A percentile compares a stretch with the other conserved stretches of the same genome.
These are phyloP conservation scores for Mucor velutinosus DNA, from an alignment of 371 early-diverging fungal genomes.

Conservation along the genomic window DNA sequence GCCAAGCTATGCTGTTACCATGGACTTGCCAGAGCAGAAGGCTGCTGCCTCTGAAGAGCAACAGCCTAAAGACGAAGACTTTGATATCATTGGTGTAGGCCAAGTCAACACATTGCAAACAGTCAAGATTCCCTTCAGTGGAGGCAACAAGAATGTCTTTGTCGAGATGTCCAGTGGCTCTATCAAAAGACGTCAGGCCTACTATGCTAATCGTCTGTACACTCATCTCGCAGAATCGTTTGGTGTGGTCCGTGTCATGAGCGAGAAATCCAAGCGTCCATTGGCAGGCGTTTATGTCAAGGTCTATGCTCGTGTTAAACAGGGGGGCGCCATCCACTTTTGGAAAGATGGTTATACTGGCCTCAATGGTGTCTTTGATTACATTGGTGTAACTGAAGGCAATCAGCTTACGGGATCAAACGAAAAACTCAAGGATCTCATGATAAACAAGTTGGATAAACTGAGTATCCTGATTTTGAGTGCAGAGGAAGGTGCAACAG, in stretches of 20 bases:
- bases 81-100: constrained; percentile 40
- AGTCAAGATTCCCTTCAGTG: constrained; percentile 8
- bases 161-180: constrained; percentile 31
- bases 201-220: constrained; percentile 47
- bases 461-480: constrained; percentile 38
- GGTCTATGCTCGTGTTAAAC: constrained; percentile 55
- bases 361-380: constrained; percentile 62
- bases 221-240: constrained; percentile 49
- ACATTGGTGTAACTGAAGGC: constrained; percentile 54
- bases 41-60: neutral
- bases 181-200: constrained; percentile 38
- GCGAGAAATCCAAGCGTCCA: constrained; percentile 35
- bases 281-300: constrained; percentile 62
- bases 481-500: constrained; percentile 36
- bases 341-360: constrained; percentile 72
- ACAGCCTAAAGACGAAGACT: constrained; percentile 20
- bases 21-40: constrained; percentile 8
- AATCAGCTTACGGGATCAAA: constrained; percentile 28
- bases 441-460: constrained; percentile 31
- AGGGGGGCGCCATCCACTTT: constrained; percentile 31
- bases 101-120: constrained; percentile 12
- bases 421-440: constrained; percentile 8
- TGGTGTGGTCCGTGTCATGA: constrained; percentile 54
- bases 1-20: constrained; percentile 22
- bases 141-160: constrained; percentile 29